Evolutionary conservation across 768 basidiomycete genomes (phyloP).

Genomic region (Termitomyces sp.): DNA sequence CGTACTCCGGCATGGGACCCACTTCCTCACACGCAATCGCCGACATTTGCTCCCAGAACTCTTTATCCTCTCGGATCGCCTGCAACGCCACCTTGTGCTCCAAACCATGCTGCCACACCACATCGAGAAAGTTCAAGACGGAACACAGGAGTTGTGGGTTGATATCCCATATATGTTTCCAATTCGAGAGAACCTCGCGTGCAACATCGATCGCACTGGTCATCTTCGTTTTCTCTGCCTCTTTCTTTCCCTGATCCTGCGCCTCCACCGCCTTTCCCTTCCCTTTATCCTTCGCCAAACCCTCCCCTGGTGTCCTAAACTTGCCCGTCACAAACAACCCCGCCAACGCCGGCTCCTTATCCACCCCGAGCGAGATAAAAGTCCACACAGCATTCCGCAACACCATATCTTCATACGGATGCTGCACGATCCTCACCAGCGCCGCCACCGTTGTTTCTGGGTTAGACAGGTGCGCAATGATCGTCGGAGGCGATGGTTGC

Average conservation of each 20-base stretch:
- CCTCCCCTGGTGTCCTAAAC: slow-evolving; percentile 43
- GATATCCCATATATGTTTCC: slow-evolving; percentile 72
- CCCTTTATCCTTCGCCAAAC: slow-evolving; percentile 29
- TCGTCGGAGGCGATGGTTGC: slow-evolving; percentile 61
- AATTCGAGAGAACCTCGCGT: slow-evolving; percentile 55
- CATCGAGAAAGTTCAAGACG: slow-evolving; percentile 68
- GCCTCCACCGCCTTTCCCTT: slow-evolving; percentile 26
- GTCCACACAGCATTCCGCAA: slow-evolving; percentile 79
- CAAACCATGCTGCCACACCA: slow-evolving; percentile 75
- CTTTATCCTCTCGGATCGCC: slow-evolving; percentile 44
- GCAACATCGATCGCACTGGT: slow-evolving; percentile 66
- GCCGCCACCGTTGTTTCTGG: slow-evolving; percentile 66
- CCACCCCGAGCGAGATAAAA: slow-evolving; percentile 74
- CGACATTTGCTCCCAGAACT: slow-evolving; percentile 69
- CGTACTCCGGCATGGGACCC: slow-evolving; percentile 68
- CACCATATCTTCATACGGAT: slow-evolving; percentile 73
- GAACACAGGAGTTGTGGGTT: slow-evolving; percentile 74
- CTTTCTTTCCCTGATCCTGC: slow-evolving; percentile 23
- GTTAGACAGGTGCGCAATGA: slow-evolving; percentile 73
- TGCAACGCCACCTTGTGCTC: slow-evolving; percentile 64
- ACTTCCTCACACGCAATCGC: slow-evolving; percentile 62
- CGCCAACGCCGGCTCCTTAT: slow-evolving; percentile 83
- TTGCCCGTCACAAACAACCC: slow-evolving; percentile 73
- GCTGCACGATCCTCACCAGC: slow-evolving; percentile 66
- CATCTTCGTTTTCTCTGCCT: slow-evolving; percentile 28